Evolutionary conservation across 2,329 filamentous ascomycete genomes (phyloP).

Genomic region (Neonectria punicea): DNA sequence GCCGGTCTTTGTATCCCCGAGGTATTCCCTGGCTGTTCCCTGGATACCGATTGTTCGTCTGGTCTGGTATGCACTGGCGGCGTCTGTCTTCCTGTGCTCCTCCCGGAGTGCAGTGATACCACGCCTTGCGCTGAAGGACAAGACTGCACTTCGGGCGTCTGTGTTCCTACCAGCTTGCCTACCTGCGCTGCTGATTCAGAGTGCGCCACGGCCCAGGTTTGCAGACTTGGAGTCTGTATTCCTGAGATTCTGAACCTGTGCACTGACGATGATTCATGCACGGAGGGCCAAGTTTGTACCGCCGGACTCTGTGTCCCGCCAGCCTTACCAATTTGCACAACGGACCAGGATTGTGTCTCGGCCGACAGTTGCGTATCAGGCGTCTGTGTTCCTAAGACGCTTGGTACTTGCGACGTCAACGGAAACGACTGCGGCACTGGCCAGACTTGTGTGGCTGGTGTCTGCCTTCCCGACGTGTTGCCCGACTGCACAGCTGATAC

Average conservation of each 20-base stretch:
- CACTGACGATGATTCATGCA: neutral
- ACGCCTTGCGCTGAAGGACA: slow-evolving; percentile 5
- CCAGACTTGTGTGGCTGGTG: slow-evolving; percentile 13
- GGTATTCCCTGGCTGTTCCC: slow-evolving; percentile 12
- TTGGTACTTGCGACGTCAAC: neutral
- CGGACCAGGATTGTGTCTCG: slow-evolving; percentile 8
- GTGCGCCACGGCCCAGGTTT: slow-evolving; percentile 14
- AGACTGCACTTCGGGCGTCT: slow-evolving; percentile 14
- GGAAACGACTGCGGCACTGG: neutral
- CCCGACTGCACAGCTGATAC: slow-evolving; percentile 5
- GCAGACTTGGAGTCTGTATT: slow-evolving; percentile 9
- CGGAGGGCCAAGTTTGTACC: neutral
- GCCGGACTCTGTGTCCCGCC: slow-evolving; percentile 10
- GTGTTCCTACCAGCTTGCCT: slow-evolving; percentile 8
- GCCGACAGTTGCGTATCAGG: slow-evolving; percentile 17
- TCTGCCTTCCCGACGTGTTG: slow-evolving; percentile 14
- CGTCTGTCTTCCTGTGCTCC: slow-evolving; percentile 6
- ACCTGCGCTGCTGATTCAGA: slow-evolving; percentile 13
- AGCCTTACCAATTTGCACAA: slow-evolving; percentile 3
- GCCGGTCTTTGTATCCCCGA: slow-evolving; percentile 19
- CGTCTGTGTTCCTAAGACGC: slow-evolving; percentile 6
- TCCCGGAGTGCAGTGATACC: neutral
- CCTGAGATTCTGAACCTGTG: slow-evolving; percentile 7
- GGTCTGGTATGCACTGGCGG: slow-evolving; percentile 15
- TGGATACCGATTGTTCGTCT: slow-evolving; percentile 4